Conservation (phyloP, 2,329 filamentous ascomycete genomes). For the Elsinoe ampelina region DNA sequence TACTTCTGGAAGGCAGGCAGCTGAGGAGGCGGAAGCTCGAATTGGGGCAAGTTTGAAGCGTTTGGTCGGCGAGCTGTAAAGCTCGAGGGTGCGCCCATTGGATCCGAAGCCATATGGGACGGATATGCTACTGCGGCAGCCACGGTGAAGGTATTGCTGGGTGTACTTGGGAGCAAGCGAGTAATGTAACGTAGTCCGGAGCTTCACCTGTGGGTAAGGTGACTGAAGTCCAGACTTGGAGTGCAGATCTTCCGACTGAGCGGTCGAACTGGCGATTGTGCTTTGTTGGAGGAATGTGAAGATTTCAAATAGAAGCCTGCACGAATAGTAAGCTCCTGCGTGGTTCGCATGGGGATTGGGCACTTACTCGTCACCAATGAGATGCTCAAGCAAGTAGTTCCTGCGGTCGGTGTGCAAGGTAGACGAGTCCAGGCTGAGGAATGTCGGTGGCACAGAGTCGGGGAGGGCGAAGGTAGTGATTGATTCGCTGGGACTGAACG, state of each 20-base stretch:
- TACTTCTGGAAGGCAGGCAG: conserved; percentile 44
- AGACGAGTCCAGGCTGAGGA: neutral
- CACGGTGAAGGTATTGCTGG: conserved; percentile 43
- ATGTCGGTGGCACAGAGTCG: conserved; percentile 4
- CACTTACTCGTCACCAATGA: neutral
- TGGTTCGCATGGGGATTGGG: neutral
- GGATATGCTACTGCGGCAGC: conserved; percentile 52
- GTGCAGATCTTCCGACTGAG: conserved; percentile 7
- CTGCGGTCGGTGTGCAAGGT: neutral
- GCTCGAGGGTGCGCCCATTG: conserved; percentile 53
- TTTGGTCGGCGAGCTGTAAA: conserved; percentile 63
- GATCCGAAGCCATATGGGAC: conserved; percentile 53
- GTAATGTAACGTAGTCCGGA: neutral
- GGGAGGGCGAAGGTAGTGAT: neutral
- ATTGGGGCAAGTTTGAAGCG: conserved; percentile 57
- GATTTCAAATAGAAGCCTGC: neutral
- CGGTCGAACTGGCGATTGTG: neutral
- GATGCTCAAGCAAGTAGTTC: too few relatives aligned
- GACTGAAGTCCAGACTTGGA: neutral
- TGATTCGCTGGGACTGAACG: conserved; percentile 2
- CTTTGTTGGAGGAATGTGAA: neutral
- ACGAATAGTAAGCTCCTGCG: neutral
- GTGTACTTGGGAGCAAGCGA: neutral
- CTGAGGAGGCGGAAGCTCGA: conserved; percentile 58
- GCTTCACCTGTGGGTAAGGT: conserved; percentile 8